Base-by-base conservation (phyloP, 805 yeast species). In the Ogataea ganodermae region DNA sequence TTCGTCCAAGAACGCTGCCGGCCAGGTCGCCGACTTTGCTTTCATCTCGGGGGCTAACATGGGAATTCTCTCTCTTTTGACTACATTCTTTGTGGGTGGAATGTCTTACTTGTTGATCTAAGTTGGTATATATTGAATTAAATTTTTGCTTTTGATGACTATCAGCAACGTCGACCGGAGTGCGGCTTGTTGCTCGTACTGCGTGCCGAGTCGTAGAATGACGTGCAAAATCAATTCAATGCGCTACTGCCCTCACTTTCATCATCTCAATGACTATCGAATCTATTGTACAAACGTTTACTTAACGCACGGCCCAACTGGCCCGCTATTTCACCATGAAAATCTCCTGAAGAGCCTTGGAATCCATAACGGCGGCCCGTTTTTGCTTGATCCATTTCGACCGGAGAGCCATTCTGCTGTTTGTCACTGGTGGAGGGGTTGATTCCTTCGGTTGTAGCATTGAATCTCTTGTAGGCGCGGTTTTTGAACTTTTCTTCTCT, bases 381-480 rank as follows among this genome's bases (percentile, higher is more conserved):
- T 92, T 92, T 65, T 90, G 96, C 55, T 78, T 84, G 46, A 92
- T 91, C 84, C 89, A 91, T 65, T 80, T 84, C 18, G 95, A 83
- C 65, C 98, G 79, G 3, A 86, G 86, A 1, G 95, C 83, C 41
- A 81, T 63, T 59, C 86, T 74, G n/a, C 84, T 76, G 10, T 77
- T 57, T 1, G 78, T 68, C 1, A 68, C 70, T 6, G 73, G 55
- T 7, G 66, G 56, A 4, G 53, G 31, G 23, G 20, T 42, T 23
- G 32, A 38, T 24, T 62, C 70, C 28, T 66, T 70, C 7, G 75
- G 73, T 32, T 61, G 62, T 22, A 73, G 54, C 78, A 72, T 71
- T 13, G 74, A 69, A 18, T 70, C 77, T 49, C 73, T 65, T 1
- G 74, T 68, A 5, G 67, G 68, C 39, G 49, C 44, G 31, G 57